These are phyloP conservation scores for Lipomyces chichibuensis DNA, from an alignment of 805 yeast species.

Conservation along the genomic window DNA sequence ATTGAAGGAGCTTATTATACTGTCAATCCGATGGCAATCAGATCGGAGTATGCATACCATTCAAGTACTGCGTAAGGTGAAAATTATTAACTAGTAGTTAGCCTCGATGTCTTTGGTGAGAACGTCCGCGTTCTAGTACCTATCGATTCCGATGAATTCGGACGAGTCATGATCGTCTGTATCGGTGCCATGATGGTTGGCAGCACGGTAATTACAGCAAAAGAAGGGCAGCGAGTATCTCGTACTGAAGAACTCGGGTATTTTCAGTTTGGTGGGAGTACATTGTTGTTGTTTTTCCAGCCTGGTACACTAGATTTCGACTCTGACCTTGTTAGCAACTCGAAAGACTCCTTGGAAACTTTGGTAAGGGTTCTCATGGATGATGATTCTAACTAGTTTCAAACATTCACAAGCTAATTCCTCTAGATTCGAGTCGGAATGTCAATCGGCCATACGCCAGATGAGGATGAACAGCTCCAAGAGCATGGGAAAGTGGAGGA, in stretches of 20 bases:
- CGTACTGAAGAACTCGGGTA: slow-evolving; percentile 89
- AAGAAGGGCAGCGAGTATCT: slow-evolving; percentile 58
- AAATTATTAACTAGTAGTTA: neutral
- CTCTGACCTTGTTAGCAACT: slow-evolving; percentile 69
- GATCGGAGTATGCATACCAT: slow-evolving; percentile 54
- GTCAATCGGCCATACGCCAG: slow-evolving; percentile 78
- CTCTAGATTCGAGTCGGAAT: slow-evolving; percentile 64
- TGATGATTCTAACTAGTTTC: neutral
- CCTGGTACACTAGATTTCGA: slow-evolving; percentile 56
- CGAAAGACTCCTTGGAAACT: slow-evolving; percentile 74
- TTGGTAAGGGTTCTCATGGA: slow-evolving; percentile 55
- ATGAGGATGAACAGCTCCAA: slow-evolving; percentile 40
- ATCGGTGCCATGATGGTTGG: slow-evolving; percentile 99
- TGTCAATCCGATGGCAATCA: slow-evolving; percentile 95
- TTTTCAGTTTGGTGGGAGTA: slow-evolving; percentile 95
- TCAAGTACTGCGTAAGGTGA: neutral
- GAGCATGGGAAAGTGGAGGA: slow-evolving; percentile 39
- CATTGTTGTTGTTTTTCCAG: slow-evolving; percentile 70
- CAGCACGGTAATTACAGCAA: slow-evolving; percentile 71
- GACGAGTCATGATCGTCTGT: slow-evolving; percentile 72
- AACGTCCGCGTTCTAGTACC: slow-evolving; percentile 80
- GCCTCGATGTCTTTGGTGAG: slow-evolving; percentile 88
- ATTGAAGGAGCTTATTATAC: slow-evolving; percentile 93
- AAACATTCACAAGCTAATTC: neutral
- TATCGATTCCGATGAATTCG: slow-evolving; percentile 74